Base-by-base conservation (phyloP, 176 grass and related monocot genomes). In the Musa troglodytarum region DNA sequence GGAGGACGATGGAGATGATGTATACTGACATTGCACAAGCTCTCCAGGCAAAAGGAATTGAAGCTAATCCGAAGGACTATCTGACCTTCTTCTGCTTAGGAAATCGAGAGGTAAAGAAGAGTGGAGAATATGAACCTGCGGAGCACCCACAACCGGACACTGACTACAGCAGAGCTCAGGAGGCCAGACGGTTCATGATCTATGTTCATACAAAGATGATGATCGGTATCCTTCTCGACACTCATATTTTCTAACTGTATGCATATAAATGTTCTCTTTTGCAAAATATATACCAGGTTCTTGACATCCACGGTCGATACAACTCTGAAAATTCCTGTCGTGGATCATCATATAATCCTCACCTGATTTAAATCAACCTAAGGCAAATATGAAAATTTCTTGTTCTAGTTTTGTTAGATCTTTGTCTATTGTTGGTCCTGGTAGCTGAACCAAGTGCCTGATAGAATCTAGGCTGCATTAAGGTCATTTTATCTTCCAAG, bases 1-100 rank as follows among this genome's bases (percentile, higher is more conserved):
- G 79, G 3, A 82, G 86, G 56, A 87, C 90, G 53, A 89, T 92
- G 90, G 86, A 92, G 72, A 92, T 85, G 86, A 92, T 92, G 90
- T 92, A 92, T 76, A 68, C 6, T 19, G 84, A 89, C 49, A 56
- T 89, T 1, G 22, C 70, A 9, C 67, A 75, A 23, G 90, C 90
- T n/a, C 78, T 92, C 1, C 26, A 50, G 0, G 84, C 81, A 64
- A 78, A 71, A 52, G 81, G 86, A 0, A 29, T 92, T 10, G 50
- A 21, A 61, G 81, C 76, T 25, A n/a, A 78, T 49, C 81, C 86
- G 50, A 86, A 19, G 57, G 86, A 92, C 69, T 92, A 84, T 74
- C 86, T 92, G 75, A 84, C 67, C 56, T 92, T 92, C 65, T 98
- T 73, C 24, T 73, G 94, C 80, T 86, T 98, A 9, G 94, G 88